A percentile compares a stretch with the other conserved stretches of the same genome.
Conservation (phyloP, 352 stramenopile species). For the Blastocystis sp. region DNA sequence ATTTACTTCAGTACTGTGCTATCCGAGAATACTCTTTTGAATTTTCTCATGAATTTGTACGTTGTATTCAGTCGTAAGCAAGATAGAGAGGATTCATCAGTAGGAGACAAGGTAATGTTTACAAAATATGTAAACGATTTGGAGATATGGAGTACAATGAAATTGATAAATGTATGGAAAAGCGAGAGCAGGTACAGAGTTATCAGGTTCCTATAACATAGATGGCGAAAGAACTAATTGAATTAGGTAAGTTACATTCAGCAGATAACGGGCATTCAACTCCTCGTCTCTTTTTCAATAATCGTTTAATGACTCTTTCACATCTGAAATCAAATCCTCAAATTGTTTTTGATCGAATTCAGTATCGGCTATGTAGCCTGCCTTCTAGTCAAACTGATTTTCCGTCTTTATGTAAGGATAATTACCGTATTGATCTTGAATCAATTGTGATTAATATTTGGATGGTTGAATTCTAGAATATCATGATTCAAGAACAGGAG, state of each 20-base stretch:
- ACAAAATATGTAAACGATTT: conserved; percentile 21
- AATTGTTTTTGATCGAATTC: neutral
- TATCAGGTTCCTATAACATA: neutral
- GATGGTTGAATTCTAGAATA: neutral
- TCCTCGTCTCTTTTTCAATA: conserved; percentile 20
- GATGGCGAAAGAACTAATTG: conserved; percentile 44
- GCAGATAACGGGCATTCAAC: neutral
- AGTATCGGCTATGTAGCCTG: neutral
- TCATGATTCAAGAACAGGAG: neutral
- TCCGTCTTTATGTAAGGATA: conserved; percentile 1
- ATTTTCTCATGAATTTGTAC: conserved; percentile 47
- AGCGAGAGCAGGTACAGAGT: neutral
- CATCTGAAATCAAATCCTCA: neutral
- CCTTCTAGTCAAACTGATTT: neutral
- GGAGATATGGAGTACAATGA: neutral
- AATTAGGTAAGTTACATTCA: neutral
- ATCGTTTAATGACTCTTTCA: neutral
- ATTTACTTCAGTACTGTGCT: conserved; percentile 50
- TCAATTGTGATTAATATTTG: neutral
- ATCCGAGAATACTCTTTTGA: conserved; percentile 63
- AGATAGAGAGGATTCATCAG: neutral
- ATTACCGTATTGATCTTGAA: neutral
- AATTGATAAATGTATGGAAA: conserved; percentile 38
- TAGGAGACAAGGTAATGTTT: neutral
- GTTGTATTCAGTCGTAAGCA: conserved; percentile 25